Evolutionary conservation across 1,284 basidiomycete genomes (phyloP).

Genomic region (Malassezia cuniculi): DNA sequence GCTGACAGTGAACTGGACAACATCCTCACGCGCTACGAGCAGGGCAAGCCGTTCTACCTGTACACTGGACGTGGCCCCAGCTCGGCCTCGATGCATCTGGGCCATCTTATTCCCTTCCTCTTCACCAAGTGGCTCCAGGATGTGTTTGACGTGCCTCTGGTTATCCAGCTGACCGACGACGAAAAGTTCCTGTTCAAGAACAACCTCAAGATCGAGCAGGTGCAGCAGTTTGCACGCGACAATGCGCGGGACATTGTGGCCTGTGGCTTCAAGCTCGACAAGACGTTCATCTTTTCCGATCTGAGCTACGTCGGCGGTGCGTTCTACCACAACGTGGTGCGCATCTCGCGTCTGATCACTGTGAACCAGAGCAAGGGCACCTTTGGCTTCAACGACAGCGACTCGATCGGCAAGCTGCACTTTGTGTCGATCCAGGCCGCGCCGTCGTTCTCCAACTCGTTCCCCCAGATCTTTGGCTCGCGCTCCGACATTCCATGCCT

Average conservation of each 20-base stretch:
- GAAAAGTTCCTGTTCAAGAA: slow-evolving; percentile 99
- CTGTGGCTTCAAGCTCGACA: slow-evolving; percentile 77
- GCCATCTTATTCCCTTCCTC: slow-evolving; percentile 91
- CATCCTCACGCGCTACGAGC: slow-evolving; percentile 88
- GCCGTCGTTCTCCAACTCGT: slow-evolving; percentile 93
- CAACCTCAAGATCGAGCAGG: slow-evolving; percentile 78
- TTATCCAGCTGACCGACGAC: slow-evolving; percentile 93
- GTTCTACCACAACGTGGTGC: slow-evolving; percentile 89
- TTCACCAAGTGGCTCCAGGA: slow-evolving; percentile 99
- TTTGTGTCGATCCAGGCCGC: slow-evolving; percentile 95
- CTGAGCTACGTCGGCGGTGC: slow-evolving; percentile 73
- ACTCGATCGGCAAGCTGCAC: slow-evolving; percentile 96
- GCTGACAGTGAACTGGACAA: slow-evolving; percentile 68
- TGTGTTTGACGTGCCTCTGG: slow-evolving; percentile 83
- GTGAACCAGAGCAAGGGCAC: slow-evolving; percentile 86
- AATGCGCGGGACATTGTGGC: slow-evolving; percentile 95
- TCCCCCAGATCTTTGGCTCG: slow-evolving; percentile 91
- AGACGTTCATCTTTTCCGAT: slow-evolving; percentile 94
- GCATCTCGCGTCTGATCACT: slow-evolving; percentile 82
- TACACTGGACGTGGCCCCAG: slow-evolving; percentile 96
- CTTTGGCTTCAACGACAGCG: slow-evolving; percentile 80
- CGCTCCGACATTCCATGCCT: slow-evolving; percentile 73
- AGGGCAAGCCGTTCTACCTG: slow-evolving; percentile 91
- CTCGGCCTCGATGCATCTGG: slow-evolving; percentile 92
- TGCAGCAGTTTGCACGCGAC: slow-evolving; percentile 65